Base-by-base conservation (phyloP, 345 rosid species). In the Melastoma malabathricum region DNA sequence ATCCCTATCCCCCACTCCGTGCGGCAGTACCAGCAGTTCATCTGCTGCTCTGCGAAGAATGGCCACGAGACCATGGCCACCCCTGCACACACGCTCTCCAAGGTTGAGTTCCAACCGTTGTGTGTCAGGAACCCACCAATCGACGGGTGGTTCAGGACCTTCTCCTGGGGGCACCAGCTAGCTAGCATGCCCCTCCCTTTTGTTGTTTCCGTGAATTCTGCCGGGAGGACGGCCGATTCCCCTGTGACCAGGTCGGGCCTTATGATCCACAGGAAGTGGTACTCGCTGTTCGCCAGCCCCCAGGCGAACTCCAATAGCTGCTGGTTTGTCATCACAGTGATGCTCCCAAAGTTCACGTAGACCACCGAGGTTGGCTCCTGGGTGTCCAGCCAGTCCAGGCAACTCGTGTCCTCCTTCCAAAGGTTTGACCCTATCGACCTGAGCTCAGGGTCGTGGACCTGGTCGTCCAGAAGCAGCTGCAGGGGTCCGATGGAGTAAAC, bases 31-130 rank as follows among this genome's bases (percentile, higher is more conserved):
- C 77, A 43, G 43, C 86, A 76, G 46, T 82, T 82, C 0, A 68
- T 79, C 25, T 63, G 86, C 18, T 82, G 89, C 48, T 82, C 89
- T 0, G 86, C 79, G 15, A 82, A 82, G 58, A 82, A 79, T 1
- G 89, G 81, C 81, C 86, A 82, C 44, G 81, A 76, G 13, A 65
- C 43, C 83, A 79, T 62, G 0, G 89, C 81, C 56, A 79, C 73
- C 4, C 86, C 83, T 0, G 58, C 10, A 0, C 55, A 48, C 1
- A 82, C 56, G 19, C 86, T 76, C 61, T 82, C 89, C 2, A 76
- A 4, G 3, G 64, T 76, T 2, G 89, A 82, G 52, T 82, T 82
- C 89, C 89, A 82, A 2, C 89, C 86, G 9, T 64, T 57, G 14
- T 82, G 89, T 0, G 85, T 79, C 27, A 82, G 58, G 48, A 82